Base-by-base conservation (phyloP, 768 basidiomycete genomes). In the Trametes cubensis region DNA sequence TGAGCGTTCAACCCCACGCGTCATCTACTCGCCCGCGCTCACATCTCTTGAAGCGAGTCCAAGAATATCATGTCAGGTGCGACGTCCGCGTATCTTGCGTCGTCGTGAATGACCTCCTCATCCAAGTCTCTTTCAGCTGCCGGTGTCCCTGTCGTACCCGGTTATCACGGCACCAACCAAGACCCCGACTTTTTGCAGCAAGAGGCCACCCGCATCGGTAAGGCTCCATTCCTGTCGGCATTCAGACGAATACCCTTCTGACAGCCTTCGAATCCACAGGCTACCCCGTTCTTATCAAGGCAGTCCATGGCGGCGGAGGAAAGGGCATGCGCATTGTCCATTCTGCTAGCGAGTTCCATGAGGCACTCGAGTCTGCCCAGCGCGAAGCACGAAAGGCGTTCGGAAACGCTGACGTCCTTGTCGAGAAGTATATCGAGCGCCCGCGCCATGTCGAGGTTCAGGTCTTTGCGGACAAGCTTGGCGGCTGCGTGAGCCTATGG, bases 391-490 rank as follows among this genome's bases (percentile, higher is more conserved):
- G 81, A 50, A 97, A 96, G 73, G 81, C 89, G 0, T 98, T 98
- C 66, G 90, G 93, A 14, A 91, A 95, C 66, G 87, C 91, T 58
- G 83, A 84, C 10, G 94, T 98, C 2, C 77, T 96, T 14, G 84
- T 98, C 0, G 95, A 98, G 80, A 90, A 91, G 69, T 98, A 90
- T 68, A 88, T 98, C 55, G 82, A 87, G 65, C 85, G 85, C 17
- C 94, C 95, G 18, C 82, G 95, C 62, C 95, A 96, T 71, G 86
- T 98, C 30, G 95, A 98, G 70, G 94, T 98, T 4, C 95, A 98
- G 73, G 88, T 97, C 5, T 97, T 98, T 71, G 93, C 92, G 14
- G 95, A 97, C 76, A 80, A 76, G 10, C 74, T 79, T 28, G 94
- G 93, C n/a, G 83, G 81, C 48, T 88, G 85, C 3, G 89, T 96